Conservation (phyloP, 2,329 filamentous ascomycete species). For the Allantophomopsis lycopodina region DNA sequence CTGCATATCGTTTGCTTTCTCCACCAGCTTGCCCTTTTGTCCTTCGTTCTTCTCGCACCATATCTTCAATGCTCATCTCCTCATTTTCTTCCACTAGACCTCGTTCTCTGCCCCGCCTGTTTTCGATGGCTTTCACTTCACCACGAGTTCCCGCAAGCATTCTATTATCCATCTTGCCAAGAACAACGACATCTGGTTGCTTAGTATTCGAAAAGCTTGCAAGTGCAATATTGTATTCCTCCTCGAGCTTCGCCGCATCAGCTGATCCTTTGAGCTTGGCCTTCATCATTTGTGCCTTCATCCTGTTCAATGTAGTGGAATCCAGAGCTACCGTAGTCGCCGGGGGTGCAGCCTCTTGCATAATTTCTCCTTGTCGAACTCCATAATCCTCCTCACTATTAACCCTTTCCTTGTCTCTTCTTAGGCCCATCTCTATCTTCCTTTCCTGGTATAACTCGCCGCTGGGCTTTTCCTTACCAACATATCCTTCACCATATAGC, state of each 20-base stretch:
- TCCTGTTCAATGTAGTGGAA: slow-evolving; percentile 69
- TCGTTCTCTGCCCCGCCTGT: slow-evolving; percentile 70
- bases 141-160: slow-evolving; percentile 62
- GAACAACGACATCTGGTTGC: slow-evolving; percentile 58
- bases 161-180: slow-evolving; percentile 80
- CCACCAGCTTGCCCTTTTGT: slow-evolving; percentile 66
- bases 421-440: slow-evolving; percentile 41
- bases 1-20: slow-evolving; percentile 71
- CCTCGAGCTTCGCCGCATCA: slow-evolving; percentile 64
- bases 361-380: slow-evolving; percentile 37
- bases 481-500: slow-evolving; percentile 74
- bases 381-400: slow-evolving; percentile 18
- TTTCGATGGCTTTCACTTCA: slow-evolving; percentile 69
- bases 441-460: slow-evolving; percentile 78
- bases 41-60: slow-evolving; percentile 87
- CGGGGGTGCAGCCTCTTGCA: slow-evolving; percentile 38
- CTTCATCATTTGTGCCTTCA: slow-evolving; percentile 93
- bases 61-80: slow-evolving; percentile 92
- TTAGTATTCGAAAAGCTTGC: slow-evolving; percentile 41
- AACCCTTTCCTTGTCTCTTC: slow-evolving; percentile 17
- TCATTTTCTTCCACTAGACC: slow-evolving; percentile 82
- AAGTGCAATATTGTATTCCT: slow-evolving; percentile 68
- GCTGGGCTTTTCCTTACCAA: slow-evolving; percentile 73
- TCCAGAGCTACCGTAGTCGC: slow-evolving; percentile 43
- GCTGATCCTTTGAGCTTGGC: slow-evolving; percentile 73